Conservation (phyloP, 2,329 filamentous ascomycete species). For the Ambrosiella cleistominuta region DNA sequence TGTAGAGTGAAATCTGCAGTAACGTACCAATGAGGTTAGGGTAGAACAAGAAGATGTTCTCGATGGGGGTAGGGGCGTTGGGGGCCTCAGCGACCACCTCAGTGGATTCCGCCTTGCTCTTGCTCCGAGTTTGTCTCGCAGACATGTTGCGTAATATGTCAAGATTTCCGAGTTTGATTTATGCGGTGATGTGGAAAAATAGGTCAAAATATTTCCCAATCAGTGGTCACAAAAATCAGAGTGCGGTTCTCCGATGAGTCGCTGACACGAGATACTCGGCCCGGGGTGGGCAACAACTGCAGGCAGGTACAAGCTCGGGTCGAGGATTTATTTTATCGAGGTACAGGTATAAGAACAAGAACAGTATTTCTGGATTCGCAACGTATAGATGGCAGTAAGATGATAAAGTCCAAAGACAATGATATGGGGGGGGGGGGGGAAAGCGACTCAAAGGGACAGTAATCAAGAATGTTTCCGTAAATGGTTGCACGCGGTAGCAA, state of each 20-base stretch:
- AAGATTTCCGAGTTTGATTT: background rate
- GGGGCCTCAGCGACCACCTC: constrained; percentile 15
- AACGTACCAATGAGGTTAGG: constrained; percentile 62
- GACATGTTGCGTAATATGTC: constrained; percentile 5
- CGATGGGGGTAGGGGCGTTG: constrained; percentile 25
- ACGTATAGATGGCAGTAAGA: background rate
- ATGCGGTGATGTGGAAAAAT: background rate
- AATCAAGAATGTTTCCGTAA: background rate
- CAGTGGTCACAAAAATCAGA: background rate
- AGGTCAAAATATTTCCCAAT: background rate
- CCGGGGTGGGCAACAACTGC: background rate
- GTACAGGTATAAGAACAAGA: background rate
- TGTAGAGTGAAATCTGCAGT: background rate
- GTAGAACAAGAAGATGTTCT: constrained; percentile 70
- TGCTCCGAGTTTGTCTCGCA: constrained; percentile 15
- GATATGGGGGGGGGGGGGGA: too few relatives aligned
- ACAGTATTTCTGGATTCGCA: background rate
- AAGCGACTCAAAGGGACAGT: background rate
- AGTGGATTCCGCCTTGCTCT: constrained; percentile 14
- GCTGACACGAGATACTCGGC: background rate
- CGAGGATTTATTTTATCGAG: background rate
- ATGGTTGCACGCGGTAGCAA: background rate
- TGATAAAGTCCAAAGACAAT: background rate
- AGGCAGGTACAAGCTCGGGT: background rate
- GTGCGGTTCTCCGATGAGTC: background rate